Conservation (phyloP, 805 yeast species). For the Teunomyces gatunensis region DNA sequence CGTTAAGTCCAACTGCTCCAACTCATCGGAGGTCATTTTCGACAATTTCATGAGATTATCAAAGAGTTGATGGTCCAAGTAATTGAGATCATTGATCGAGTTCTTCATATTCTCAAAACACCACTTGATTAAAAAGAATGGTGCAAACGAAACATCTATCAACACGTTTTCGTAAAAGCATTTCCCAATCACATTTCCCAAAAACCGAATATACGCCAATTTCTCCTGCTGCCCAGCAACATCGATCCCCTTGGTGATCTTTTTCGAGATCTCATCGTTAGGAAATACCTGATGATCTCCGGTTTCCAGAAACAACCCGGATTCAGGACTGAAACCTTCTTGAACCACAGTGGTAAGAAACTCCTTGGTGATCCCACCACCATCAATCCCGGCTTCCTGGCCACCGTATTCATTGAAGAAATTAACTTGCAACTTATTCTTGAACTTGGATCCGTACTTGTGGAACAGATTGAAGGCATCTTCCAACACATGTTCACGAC, state of each 20-base stretch:
- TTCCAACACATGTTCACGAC: constrained; percentile 67
- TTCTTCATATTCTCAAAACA: constrained; percentile 47
- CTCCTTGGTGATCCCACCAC: constrained; percentile 95
- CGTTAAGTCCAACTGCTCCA: constrained; percentile 58
- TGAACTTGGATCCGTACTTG: constrained; percentile 52
- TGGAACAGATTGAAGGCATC: constrained; percentile 70
- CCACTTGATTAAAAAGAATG: constrained; percentile 76
- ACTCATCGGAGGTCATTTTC: constrained; percentile 50
- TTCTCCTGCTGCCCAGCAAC: constrained; percentile 23
- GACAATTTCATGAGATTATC: constrained; percentile 60
- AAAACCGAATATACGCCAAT: constrained; percentile 47
- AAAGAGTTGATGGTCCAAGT: constrained; percentile 68
- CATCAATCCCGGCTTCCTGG: constrained; percentile 89
- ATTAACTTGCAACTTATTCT: constrained; percentile 56
- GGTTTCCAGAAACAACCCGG: constrained; percentile 41
- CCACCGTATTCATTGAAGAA: constrained; percentile 68
- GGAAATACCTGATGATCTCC: constrained; percentile 69
- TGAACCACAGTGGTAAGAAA: constrained; percentile 69
- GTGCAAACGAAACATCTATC: constrained; percentile 81
- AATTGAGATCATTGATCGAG: constrained; percentile 75
- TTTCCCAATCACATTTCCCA: constrained; percentile 85
- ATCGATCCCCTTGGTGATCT: constrained; percentile 30
- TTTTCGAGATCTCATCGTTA: constrained; percentile 50
- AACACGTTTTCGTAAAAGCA: constrained; percentile 81
- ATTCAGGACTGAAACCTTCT: constrained; percentile 57